Evolutionary conservation across 2,329 filamentous ascomycete genomes (phyloP).

Genomic region (Capronia epimyces): DNA sequence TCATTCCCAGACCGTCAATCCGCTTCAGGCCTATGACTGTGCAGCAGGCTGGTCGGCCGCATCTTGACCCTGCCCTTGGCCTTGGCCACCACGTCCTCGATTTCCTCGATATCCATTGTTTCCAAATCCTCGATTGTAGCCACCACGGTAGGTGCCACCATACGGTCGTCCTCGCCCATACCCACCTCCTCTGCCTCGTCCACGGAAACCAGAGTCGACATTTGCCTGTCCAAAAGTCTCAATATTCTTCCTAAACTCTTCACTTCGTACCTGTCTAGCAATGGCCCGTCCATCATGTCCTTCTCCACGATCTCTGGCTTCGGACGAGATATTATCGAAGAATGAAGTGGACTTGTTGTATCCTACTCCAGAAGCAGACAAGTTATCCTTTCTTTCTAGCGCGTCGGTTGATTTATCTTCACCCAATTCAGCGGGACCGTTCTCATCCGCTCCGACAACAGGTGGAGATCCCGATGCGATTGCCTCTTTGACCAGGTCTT

Average conservation of each 20-base stretch:
- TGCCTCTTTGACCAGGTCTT: constrained; percentile 81
- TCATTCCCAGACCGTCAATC: neutral
- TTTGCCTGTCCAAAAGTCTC: constrained; percentile 97
- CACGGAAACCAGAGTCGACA: constrained; percentile 78
- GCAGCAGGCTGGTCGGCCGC: constrained; percentile 9
- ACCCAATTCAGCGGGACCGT: constrained; percentile 35
- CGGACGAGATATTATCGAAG: constrained; percentile 97
- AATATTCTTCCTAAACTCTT: constrained; percentile 92
- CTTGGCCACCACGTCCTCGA: constrained; percentile 24
- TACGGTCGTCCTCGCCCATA: constrained; percentile 50
- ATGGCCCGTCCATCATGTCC: constrained; percentile 61
- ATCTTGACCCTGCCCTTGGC: constrained; percentile 7
- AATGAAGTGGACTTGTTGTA: constrained; percentile 91
- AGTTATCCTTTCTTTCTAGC: constrained; percentile 28
- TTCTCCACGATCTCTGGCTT: constrained; percentile 81
- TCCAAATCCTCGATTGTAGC: constrained; percentile 31
- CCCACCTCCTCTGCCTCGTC: constrained; percentile 69
- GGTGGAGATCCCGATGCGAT: constrained; percentile 69
- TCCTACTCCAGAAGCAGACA: constrained; percentile 40
- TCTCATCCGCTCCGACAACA: constrained; percentile 47
- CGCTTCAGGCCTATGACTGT: constrained; percentile 6
- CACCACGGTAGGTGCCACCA: constrained; percentile 44
- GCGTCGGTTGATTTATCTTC: constrained; percentile 32
- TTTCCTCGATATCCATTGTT: constrained; percentile 17
- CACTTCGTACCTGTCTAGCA: constrained; percentile 80